phyloP scores from a whole-genome alignment of 805 yeast species.

The Cyberlindnera euphorbiiphila region DNA sequence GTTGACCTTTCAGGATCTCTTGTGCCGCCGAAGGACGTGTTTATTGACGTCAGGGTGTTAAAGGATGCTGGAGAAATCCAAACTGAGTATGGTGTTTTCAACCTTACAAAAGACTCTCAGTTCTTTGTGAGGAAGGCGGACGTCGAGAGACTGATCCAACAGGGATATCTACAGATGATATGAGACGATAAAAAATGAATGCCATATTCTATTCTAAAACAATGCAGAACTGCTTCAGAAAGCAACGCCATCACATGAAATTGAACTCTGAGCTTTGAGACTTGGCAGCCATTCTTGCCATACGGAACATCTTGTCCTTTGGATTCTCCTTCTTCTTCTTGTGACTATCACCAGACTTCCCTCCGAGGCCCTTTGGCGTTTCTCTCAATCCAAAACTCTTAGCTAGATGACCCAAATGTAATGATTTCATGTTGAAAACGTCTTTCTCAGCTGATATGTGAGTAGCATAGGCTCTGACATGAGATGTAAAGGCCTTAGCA shows the following conservation, averaged over 20 bases:
- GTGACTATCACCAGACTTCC: slow-evolving; percentile 31
- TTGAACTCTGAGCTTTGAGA: slow-evolving; percentile 74
- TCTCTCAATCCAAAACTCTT: slow-evolving; percentile 93
- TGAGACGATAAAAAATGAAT: slow-evolving; percentile 21
- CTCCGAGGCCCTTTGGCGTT: slow-evolving; percentile 79
- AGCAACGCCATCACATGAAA: slow-evolving; percentile 29
- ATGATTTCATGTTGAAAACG: slow-evolving; percentile 71
- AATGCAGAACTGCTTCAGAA: background rate
- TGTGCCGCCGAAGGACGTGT: slow-evolving; percentile 87
- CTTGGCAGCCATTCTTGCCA: slow-evolving; percentile 67
- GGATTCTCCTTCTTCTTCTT: slow-evolving; percentile 58
- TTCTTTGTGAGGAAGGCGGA: slow-evolving; percentile 92
- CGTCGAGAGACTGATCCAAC: slow-evolving; percentile 90
- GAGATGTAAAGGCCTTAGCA: slow-evolving; percentile 78
- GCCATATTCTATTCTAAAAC: background rate
- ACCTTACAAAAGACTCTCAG: slow-evolving; percentile 88
- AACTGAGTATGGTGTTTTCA: slow-evolving; percentile 95
- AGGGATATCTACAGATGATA: slow-evolving; percentile 82
- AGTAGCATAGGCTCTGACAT: slow-evolving; percentile 93
- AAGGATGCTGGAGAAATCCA: slow-evolving; percentile 96
- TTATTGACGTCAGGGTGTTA: slow-evolving; percentile 88
- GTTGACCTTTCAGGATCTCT: slow-evolving; percentile 85
- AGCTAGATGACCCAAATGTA: slow-evolving; percentile 95
- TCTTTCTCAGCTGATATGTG: slow-evolving; percentile 79
- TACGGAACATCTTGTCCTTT: slow-evolving; percentile 66